Percentiles rank a stretch among this genome's conserved stretches.
These are phyloP conservation scores for Aegle marmelos DNA, from an alignment of 345 rosid species.

Conservation along the genomic window DNA sequence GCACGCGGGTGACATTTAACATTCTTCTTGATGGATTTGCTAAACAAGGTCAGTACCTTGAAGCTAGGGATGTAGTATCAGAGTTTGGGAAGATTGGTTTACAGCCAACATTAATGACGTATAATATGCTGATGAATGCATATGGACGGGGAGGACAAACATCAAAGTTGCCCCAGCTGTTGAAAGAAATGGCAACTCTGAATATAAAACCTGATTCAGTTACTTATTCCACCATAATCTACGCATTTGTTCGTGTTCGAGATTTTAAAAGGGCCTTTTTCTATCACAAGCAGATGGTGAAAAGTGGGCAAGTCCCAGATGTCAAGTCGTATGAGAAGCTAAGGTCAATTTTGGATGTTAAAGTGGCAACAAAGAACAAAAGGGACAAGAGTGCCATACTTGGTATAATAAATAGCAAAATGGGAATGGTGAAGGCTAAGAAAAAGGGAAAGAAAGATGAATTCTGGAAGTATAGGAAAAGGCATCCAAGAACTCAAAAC, in stretches of 20 bases:
- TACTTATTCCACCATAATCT: constrained; percentile 84
- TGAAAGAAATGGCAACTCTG: constrained; percentile 73
- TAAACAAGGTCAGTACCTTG: constrained; percentile 76
- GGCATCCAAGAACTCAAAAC: constrained; percentile 25
- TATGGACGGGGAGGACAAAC: constrained; percentile 86
- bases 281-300: constrained; percentile 90
- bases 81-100: constrained; percentile 78
- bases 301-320: constrained; percentile 76
- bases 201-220: constrained; percentile 75
- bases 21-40: constrained; percentile 86
- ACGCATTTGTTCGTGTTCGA: constrained; percentile 75
- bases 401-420: constrained; percentile 71
- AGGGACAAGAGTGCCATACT: constrained; percentile 75
- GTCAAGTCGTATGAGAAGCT: constrained; percentile 73
- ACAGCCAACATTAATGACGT: constrained; percentile 78
- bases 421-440: constrained; percentile 57
- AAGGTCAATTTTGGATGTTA: constrained; percentile 64
- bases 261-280: constrained; percentile 89
- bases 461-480: constrained; percentile 79
- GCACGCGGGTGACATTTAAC: constrained; percentile 76
- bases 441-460: constrained; percentile 80
- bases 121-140: constrained; percentile 93
- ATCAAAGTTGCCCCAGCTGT: constrained; percentile 70
- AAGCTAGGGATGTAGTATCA: constrained; percentile 76
- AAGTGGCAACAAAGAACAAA: constrained; percentile 65